Percentiles rank a stretch among this genome's conserved stretches.
phyloP scores from a whole-genome alignment of 371 early-diverging fungal genomes.

The Lichtheimia hyalospora region DNA sequence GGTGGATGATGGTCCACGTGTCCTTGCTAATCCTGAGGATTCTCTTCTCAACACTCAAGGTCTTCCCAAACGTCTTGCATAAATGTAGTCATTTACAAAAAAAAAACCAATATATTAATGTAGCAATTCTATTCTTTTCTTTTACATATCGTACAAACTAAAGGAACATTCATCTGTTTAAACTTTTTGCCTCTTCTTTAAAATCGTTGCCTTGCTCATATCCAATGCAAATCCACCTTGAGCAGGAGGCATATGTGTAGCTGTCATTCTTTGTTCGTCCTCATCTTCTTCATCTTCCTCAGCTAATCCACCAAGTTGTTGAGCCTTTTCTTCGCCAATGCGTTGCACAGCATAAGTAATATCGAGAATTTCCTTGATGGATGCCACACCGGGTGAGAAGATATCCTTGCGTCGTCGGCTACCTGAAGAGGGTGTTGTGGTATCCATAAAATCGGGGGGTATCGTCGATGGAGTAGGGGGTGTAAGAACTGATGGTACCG shows the following conservation, averaged over 20 bases:
- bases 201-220: slow-evolving; percentile 43
- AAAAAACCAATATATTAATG: too few species aligned
- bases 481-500: neutral
- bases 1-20: slow-evolving; percentile 93
- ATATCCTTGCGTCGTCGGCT: slow-evolving; percentile 19
- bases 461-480: too few species aligned
- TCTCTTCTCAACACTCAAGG: slow-evolving; percentile 64
- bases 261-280: neutral
- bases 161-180: neutral
- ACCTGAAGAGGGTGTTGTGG: neutral
- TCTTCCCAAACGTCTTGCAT: slow-evolving; percentile 47
- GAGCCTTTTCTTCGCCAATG: slow-evolving; percentile 51
- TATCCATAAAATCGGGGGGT: neutral
- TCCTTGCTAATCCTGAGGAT: slow-evolving; percentile 58
- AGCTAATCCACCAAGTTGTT: slow-evolving; percentile 18
- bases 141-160: too few species aligned
- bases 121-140: too few species aligned
- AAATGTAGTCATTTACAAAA: neutral
- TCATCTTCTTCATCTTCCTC: slow-evolving; percentile 16
- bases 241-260: neutral
- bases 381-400: slow-evolving; percentile 43
- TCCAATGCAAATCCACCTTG: slow-evolving; percentile 36
- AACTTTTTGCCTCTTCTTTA: slow-evolving; percentile 41
- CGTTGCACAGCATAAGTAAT: slow-evolving; percentile 54
- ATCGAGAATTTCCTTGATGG: slow-evolving; percentile 52